phyloP scores from a whole-genome alignment of 305 asterid species.

The Fraxinus nigra region DNA sequence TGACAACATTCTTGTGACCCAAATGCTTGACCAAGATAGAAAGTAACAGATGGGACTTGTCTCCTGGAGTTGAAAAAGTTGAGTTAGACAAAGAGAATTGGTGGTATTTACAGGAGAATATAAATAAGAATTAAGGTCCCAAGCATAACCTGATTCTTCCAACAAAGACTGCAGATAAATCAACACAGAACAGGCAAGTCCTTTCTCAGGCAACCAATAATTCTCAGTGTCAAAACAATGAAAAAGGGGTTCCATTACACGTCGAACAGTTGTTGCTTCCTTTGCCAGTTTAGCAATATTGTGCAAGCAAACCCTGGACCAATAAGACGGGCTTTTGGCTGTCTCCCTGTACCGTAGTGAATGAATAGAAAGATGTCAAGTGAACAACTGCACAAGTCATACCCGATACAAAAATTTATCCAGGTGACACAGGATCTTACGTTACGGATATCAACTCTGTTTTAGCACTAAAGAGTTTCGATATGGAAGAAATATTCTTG shows the following conservation, averaged over 20 bases:
- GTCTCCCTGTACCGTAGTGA: slow-evolving; percentile 35
- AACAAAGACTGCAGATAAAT: slow-evolving; percentile 38
- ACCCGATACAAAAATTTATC: background rate
- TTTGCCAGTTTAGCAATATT: slow-evolving; percentile 48
- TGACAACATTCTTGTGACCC: slow-evolving; percentile 45
- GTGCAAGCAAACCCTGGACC: slow-evolving; percentile 47
- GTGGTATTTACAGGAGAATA: slow-evolving; percentile 3
- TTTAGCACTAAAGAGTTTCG: slow-evolving; percentile 26
- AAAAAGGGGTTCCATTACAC: slow-evolving; percentile 53
- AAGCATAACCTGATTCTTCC: slow-evolving; percentile 48
- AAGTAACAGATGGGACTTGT: slow-evolving; percentile 42
- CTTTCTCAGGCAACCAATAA: slow-evolving; percentile 45
- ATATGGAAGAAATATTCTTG: slow-evolving; percentile 33
- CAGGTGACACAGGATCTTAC: slow-evolving; percentile 26
- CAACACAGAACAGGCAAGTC: slow-evolving; percentile 43
- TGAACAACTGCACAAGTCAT: background rate
- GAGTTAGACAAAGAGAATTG: background rate
- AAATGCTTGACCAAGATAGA: slow-evolving; percentile 49
- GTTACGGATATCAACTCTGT: slow-evolving; percentile 29
- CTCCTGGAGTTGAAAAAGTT: slow-evolving; percentile 32
- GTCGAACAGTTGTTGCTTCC: slow-evolving; percentile 50
- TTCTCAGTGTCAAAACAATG: slow-evolving; percentile 45
- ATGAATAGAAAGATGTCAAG: slow-evolving; percentile 18
- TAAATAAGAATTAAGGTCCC: slow-evolving; percentile 13
- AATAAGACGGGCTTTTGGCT: slow-evolving; percentile 40